Conservation (phyloP, 148 eudicot species). For the Silene uniflora region DNA sequence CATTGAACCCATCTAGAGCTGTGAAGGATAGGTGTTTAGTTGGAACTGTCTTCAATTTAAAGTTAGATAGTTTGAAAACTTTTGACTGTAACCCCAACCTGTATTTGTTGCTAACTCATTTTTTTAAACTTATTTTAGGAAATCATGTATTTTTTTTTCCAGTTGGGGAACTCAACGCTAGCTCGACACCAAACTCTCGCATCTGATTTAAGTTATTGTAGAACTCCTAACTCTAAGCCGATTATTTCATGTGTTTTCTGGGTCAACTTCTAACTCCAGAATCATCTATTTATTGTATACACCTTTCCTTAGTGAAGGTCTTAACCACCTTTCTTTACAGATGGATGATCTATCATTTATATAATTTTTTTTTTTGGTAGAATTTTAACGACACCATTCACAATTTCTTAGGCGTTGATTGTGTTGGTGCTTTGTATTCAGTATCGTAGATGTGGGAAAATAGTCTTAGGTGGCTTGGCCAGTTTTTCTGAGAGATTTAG, state of each 20-base stretch:
- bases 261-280: neutral
- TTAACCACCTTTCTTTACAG: neutral
- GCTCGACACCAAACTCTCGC: neutral
- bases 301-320: slow-evolving; percentile 3
- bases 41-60: slow-evolving; percentile 4
- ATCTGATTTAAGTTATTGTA: neutral
- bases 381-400: neutral
- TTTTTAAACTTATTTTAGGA: neutral
- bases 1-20: neutral
- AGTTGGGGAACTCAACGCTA: neutral
- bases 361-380: neutral
- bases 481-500: neutral
- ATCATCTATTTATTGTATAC: neutral
- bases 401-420: neutral
- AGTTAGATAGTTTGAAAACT: neutral
- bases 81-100: neutral
- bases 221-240: neutral
- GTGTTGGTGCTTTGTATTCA: neutral
- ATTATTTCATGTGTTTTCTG: neutral
- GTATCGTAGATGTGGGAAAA: neutral
- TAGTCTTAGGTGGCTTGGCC: neutral
- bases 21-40: neutral
- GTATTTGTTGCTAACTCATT: neutral
- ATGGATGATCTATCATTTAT: no score
- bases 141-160: neutral